Evolutionary conservation across 1,284 basidiomycete genomes (phyloP).

Genomic region (Ganoderma resinaceum): DNA sequence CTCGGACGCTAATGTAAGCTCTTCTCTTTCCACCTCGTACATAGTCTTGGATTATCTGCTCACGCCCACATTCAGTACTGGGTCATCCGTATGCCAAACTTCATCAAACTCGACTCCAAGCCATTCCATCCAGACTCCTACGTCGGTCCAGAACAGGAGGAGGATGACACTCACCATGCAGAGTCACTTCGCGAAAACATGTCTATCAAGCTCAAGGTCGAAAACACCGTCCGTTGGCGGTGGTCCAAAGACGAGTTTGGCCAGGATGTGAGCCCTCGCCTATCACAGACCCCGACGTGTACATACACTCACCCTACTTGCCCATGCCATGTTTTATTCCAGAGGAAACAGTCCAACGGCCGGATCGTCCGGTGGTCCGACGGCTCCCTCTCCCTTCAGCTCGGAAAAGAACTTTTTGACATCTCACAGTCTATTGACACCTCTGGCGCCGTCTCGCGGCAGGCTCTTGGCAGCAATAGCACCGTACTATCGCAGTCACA

Average conservation of each 20-base stretch:
- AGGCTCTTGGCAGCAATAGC: conserved; percentile 56
- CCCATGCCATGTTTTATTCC: conserved; percentile 15
- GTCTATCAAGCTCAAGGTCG: conserved; percentile 85
- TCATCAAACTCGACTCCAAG: conserved; percentile 81
- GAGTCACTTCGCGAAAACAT: conserved; percentile 73
- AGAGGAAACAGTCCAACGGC: conserved; percentile 86
- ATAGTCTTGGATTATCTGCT: too few species aligned
- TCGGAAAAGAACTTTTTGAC: conserved; percentile 93
- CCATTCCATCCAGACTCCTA: conserved; percentile 86
- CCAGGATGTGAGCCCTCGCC: conserved; percentile 62
- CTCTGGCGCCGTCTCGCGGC: conserved; percentile 64
- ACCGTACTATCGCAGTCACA: conserved; percentile 23
- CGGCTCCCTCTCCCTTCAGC: conserved; percentile 83
- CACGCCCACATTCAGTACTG: conserved; percentile 61
- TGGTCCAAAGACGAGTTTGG: conserved; percentile 81
- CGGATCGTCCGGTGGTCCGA: conserved; percentile 93
- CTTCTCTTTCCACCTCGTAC: conserved; percentile 8
- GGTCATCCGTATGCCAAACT: conserved; percentile 86
- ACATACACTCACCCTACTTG: conserved; percentile 2
- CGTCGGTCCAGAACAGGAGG: conserved; percentile 80
- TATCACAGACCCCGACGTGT: background rate
- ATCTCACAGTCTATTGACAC: conserved; percentile 79
- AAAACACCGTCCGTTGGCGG: conserved; percentile 91
- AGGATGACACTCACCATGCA: conserved; percentile 62
- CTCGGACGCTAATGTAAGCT: conserved; percentile 57